Conservation (phyloP, 2,329 filamentous ascomycete genomes). For the Ceratocystis destructans region DNA sequence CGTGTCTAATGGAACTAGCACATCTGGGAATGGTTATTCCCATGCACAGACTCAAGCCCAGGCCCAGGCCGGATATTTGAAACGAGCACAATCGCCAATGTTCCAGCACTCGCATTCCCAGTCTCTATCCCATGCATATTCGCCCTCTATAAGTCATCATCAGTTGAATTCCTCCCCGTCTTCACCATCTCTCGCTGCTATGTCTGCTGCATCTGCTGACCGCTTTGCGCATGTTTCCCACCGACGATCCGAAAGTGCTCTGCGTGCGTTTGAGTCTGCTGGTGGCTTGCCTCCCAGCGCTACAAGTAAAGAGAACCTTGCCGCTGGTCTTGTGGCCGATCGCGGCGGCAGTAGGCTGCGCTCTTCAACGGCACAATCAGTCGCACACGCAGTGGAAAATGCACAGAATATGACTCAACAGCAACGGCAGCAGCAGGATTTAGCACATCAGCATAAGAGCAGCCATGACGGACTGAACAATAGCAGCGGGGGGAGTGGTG, state of each 20-base stretch:
- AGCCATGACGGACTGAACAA: constrained; percentile 6
- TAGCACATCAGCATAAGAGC: constrained; percentile 2
- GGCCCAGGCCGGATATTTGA: constrained; percentile 17
- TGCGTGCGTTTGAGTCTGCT: constrained; percentile 5
- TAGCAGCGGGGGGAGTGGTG: no score
- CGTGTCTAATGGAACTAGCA: constrained; percentile 11
- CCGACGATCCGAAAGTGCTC: constrained; percentile 14
- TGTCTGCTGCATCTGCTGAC: constrained; percentile 3
- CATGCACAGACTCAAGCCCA: constrained; percentile 6
- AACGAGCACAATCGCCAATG: constrained; percentile 31
- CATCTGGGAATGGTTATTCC: not conserved
- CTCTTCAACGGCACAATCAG: constrained; percentile 8
- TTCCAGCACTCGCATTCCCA: constrained; percentile 23
- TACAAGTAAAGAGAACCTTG: constrained; percentile 7
- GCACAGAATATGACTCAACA: not conserved
- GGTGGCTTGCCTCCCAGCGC: not conserved
- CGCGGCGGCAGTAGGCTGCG: constrained; percentile 9
- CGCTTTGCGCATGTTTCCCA: constrained; percentile 14
- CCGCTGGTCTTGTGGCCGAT: constrained; percentile 6
- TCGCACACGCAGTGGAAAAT: not conserved
- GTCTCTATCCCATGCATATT: not conserved
- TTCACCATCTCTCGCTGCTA: constrained; percentile 27
- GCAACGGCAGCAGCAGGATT: constrained; percentile 6
- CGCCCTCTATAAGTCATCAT: constrained; percentile 23
- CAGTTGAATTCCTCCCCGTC: constrained; percentile 29